These are phyloP conservation scores for Mycena polygramma DNA, from an alignment of 768 basidiomycete genomes.

Conservation along the genomic window DNA sequence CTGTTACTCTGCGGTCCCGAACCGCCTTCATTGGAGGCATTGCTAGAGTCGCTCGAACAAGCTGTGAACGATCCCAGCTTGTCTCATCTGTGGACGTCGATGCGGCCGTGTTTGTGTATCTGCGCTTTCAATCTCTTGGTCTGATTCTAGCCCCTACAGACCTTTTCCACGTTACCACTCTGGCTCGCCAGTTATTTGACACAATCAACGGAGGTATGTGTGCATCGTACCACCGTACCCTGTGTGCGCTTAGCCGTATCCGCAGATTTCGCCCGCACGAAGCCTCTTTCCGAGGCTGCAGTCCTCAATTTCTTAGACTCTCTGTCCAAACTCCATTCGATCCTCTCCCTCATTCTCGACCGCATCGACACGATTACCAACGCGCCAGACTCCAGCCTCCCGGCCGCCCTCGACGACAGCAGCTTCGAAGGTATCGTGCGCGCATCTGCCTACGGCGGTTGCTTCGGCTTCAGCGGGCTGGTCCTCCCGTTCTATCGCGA, in stretches of 20 bases:
- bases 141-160: not conserved
- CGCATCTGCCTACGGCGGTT: not conserved
- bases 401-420: not conserved
- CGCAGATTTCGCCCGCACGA: not conserved
- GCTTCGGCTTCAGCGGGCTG: constrained; percentile 10
- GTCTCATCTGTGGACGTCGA: not conserved
- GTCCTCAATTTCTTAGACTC: not conserved
- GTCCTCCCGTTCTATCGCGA: constrained; percentile 16
- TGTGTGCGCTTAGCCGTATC: not conserved
- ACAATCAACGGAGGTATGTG: constrained; percentile 21
- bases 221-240: not conserved
- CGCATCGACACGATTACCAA: not conserved
- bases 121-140: not conserved
- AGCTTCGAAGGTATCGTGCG: not conserved
- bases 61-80: not conserved
- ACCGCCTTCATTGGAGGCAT: constrained; percentile 8
- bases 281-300: not conserved
- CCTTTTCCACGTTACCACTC: constrained; percentile 13
- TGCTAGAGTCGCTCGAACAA: constrained; percentile 8
- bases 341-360: not conserved
- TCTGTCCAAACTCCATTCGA: not conserved
- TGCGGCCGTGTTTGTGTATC: constrained; percentile 10
- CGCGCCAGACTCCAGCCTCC: not conserved
- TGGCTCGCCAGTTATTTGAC: constrained; percentile 12
- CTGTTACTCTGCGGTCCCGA: constrained; percentile 22